Base-by-base conservation (phyloP, 768 basidiomycete species). In the Favolaschia claudopus region DNA sequence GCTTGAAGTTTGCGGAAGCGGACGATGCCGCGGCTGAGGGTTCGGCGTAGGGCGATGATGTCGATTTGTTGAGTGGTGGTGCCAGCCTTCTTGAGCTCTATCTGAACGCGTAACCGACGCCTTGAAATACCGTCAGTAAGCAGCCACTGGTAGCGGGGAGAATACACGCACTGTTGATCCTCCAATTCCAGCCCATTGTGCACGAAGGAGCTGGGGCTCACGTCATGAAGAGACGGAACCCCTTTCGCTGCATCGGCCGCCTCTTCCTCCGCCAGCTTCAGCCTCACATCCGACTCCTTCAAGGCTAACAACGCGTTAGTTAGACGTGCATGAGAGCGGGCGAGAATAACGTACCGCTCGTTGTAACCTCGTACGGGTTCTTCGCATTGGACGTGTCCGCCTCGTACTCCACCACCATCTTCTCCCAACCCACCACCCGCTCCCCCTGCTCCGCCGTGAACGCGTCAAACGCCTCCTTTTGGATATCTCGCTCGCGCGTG, bases 371-470 rank as follows among this genome's bases (percentile, higher is more conserved):
- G 17, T 55, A 47, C 0, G 40, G 49, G 19, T 52, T 60, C 2
- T 19, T 17, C 13, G 24, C 4, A 6, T 22, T 33, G 8, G 44
- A 9, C 10, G 0, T 12, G 14, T 52, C 51, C 5, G 5, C 20
- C 55, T 57, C 60, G 24, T 40, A 62, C 0, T 19, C 44, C 7
- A 40, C 29, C 19, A 62, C 51, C 38, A 53, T 53, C 12, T 34
- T 27, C 12, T 6, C 14, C 61, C 61, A 62, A 0, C 1, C 17
- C 1, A 37, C 38, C 0, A 62, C 39, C 1, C 9, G 19, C 1
- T 48, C 50, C 2, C 5, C 6, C 22, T 58, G 61, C 29, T 54
- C 28, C 28, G 12, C 2, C 3, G 47, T 36, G 28, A 63, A 63
- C 7, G 14, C 4, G 20, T 48, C 37, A 36, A 63, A 58, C 3